phyloP scores from a whole-genome alignment of 2,329 filamentous ascomycete species.

The Penicillium sp. region DNA sequence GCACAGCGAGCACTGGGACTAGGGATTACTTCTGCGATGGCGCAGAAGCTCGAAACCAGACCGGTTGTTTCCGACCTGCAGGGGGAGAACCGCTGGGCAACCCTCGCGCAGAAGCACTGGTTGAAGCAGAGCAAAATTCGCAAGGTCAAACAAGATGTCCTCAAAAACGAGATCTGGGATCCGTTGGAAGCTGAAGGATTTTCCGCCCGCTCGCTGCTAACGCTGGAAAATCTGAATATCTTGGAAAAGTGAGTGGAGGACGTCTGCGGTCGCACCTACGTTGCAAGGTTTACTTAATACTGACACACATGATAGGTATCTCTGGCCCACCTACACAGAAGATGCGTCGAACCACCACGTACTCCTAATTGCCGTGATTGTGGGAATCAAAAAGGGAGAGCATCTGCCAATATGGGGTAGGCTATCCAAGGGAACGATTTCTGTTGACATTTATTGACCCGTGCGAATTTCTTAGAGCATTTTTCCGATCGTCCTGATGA shows the following conservation, averaged over 20 bases:
- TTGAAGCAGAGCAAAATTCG: slow-evolving; percentile 66
- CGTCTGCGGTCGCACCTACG: neutral
- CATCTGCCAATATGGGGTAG: slow-evolving; percentile 81
- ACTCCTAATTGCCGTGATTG: slow-evolving; percentile 76
- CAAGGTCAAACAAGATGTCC: slow-evolving; percentile 72
- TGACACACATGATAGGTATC: slow-evolving; percentile 56
- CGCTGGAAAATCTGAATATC: slow-evolving; percentile 85
- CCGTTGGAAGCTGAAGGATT: slow-evolving; percentile 78
- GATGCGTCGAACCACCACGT: slow-evolving; percentile 90
- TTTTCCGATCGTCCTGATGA: slow-evolving; percentile 74
- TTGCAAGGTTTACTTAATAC: slow-evolving; percentile 19
- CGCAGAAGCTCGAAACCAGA: slow-evolving; percentile 45
- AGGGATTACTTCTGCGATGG: slow-evolving; percentile 53
- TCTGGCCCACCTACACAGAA: slow-evolving; percentile 91
- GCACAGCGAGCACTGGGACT: slow-evolving; percentile 32
- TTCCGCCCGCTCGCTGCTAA: slow-evolving; percentile 68
- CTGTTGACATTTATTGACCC: slow-evolving; percentile 11
- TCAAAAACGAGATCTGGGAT: slow-evolving; percentile 89
- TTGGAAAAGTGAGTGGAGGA: slow-evolving; percentile 64
- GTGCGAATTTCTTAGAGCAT: slow-evolving; percentile 49
- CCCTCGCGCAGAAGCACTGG: slow-evolving; percentile 83
- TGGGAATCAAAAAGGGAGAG: slow-evolving; percentile 84
- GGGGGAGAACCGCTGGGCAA: slow-evolving; percentile 49
- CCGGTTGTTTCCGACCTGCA: slow-evolving; percentile 42
- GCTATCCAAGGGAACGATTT: slow-evolving; percentile 21